These are phyloP conservation scores for Malassezia vespertilionis DNA, from an alignment of 1,284 basidiomycete genomes.

Conservation along the genomic window DNA sequence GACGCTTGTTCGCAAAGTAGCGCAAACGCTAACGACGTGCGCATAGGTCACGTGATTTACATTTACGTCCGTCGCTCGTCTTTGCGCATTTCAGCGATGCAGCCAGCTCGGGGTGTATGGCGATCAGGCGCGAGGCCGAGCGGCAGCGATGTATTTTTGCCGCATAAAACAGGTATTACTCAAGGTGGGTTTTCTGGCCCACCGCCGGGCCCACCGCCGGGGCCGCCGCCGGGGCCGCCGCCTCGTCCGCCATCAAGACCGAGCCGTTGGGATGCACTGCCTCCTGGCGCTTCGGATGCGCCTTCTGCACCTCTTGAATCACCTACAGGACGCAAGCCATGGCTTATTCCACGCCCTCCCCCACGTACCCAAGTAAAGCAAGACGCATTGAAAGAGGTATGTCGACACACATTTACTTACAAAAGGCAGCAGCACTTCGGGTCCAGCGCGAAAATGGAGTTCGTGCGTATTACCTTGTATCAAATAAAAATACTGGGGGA, in stretches of 20 bases:
- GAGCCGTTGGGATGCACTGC: not conserved
- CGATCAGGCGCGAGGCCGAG: no score
- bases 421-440: conserved; percentile 2
- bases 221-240: not conserved
- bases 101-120: no score
- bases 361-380: not conserved
- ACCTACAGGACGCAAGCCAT: not conserved
- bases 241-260: not conserved
- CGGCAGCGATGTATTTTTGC: no score
- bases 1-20: no score
- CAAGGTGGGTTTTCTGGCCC: no score
- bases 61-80: no score
- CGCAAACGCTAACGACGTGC: no score
- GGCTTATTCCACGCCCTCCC: not conserved
- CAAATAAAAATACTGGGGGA: not conserved
- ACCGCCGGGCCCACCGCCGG: not conserved
- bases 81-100: no score
- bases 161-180: no score
- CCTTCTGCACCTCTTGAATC: not conserved
- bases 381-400: conserved; percentile 9
- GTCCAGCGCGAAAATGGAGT: conserved; percentile 1
- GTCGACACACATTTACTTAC: not conserved
- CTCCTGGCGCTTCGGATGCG: not conserved
- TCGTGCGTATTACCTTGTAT: conserved; percentile 9
- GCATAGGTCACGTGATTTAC: no score